phyloP scores from a whole-genome alignment of 208 protist genomes.

The Herpetomonas tarakana region DNA sequence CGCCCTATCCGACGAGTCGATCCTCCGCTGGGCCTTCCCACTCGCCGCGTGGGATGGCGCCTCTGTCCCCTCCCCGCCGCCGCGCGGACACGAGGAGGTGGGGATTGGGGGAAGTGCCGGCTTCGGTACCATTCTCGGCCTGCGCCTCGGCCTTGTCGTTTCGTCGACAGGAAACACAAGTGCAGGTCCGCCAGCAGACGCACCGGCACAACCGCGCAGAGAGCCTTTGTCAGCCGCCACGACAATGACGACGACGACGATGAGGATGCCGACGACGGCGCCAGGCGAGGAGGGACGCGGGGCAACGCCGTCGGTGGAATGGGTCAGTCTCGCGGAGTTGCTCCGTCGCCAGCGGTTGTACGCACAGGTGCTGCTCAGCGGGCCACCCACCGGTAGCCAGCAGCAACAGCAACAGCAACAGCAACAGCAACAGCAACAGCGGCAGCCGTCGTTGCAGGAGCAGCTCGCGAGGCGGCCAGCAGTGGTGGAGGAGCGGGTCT shows the following conservation, averaged over 20 bases:
- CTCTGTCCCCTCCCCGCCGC: no score
- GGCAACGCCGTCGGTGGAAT: not conserved
- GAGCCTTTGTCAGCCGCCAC: not conserved
- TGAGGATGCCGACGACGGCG: not conserved
- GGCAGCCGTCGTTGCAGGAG: no score
- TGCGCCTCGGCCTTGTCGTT: conserved; percentile 51
- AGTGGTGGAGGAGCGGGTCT: conserved; percentile 24
- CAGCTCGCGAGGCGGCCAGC: no score
- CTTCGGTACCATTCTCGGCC: conserved; percentile 53
- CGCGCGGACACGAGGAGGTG: not conserved
- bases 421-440: no score
- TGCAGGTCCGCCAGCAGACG: not conserved
- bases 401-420: no score
- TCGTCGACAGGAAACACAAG: conserved; percentile 10
- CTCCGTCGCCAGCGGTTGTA: conserved; percentile 14
- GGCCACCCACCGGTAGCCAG: no score
- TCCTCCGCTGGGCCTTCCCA: not conserved
- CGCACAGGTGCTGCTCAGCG: conserved; percentile 15
- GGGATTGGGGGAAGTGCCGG: not conserved
- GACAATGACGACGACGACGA: no score
- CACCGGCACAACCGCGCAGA: not conserved
- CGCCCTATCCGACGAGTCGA: not conserved
- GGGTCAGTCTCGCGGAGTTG: not conserved
- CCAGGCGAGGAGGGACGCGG: not conserved
- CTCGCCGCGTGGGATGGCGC: not conserved